A percentile compares a stretch with the other conserved stretches of the same genome.
phyloP scores from a whole-genome alignment of 116 monocot genomes.

The Iris pallida region DNA sequence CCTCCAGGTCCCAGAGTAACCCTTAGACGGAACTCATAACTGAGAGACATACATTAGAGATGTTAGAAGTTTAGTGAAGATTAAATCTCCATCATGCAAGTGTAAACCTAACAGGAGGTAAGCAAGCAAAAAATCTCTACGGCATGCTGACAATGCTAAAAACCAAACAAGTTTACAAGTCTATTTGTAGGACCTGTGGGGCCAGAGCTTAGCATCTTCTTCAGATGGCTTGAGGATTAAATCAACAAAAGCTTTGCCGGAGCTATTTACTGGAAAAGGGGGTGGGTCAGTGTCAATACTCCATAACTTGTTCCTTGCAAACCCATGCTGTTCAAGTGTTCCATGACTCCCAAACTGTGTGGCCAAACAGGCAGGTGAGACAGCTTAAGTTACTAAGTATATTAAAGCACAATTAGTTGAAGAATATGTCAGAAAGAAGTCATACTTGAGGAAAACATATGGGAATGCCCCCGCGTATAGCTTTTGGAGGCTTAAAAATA shows the following conservation, averaged over 20 bases:
- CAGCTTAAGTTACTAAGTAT: background rate
- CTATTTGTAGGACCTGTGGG: slow-evolving; percentile 30
- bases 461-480: slow-evolving; percentile 36
- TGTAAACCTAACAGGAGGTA: background rate
- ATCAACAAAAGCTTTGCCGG: slow-evolving; percentile 40
- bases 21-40: slow-evolving; percentile 48
- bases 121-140: background rate
- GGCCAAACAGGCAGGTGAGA: background rate
- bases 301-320: slow-evolving; percentile 44
- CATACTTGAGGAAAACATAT: slow-evolving; percentile 38
- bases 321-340: slow-evolving; percentile 39
- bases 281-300: slow-evolving; percentile 42
- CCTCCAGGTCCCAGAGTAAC: slow-evolving; percentile 43
- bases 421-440: background rate
- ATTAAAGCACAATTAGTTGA: background rate
- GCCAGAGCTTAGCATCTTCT: slow-evolving; percentile 37
- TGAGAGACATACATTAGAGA: slow-evolving; percentile 14
- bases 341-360: slow-evolving; percentile 34
- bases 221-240: slow-evolving; percentile 44
- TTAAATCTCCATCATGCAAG: background rate
- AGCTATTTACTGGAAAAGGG: slow-evolving; percentile 25
- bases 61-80: background rate
- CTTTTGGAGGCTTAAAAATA: slow-evolving; percentile 30
- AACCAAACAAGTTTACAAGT: background rate
- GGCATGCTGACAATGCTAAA: background rate